Evolutionary conservation across 1,139 yeast genomes (phyloP).

Genomic region (Casaregolazyma lundiana): DNA sequence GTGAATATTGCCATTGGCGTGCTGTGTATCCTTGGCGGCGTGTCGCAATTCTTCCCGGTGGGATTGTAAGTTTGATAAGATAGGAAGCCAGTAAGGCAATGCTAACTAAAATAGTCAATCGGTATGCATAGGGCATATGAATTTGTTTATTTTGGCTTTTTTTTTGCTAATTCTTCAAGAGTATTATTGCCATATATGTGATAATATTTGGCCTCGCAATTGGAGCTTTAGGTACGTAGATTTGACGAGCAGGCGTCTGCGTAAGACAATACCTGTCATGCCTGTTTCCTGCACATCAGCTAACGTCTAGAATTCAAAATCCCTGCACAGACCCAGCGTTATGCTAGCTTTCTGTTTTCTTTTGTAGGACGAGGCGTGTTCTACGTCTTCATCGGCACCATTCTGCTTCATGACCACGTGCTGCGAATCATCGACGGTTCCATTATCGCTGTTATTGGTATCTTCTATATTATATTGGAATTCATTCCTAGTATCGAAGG

Average conservation of each 20-base stretch:
- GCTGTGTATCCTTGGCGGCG: conserved; percentile 51
- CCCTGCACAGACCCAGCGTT: conserved; percentile 57
- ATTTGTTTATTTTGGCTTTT: not conserved
- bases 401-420: conserved; percentile 56
- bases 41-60: conserved; percentile 56
- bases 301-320: conserved; percentile 40
- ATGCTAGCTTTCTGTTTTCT: conserved; percentile 76
- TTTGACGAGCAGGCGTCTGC: too few relatives aligned
- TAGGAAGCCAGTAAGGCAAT: not conserved
- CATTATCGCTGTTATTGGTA: conserved; percentile 54
- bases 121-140: conserved; percentile 13
- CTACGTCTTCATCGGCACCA: conserved; percentile 61
- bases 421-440: conserved; percentile 54
- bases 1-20: conserved; percentile 63
- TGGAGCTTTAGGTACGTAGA: conserved; percentile 51
- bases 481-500: conserved; percentile 66
- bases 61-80: conserved; percentile 38
- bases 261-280: too few relatives aligned
- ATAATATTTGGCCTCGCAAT: conserved; percentile 53
- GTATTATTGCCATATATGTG: conserved; percentile 52
- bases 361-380: conserved; percentile 80
- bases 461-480: conserved; percentile 56
- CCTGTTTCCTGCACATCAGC: conserved; percentile 16
- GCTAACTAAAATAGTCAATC: conserved; percentile 20
- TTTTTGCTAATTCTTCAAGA: conserved; percentile 29